Evolutionary conservation across 148 eudicot genomes (phyloP), one percentile per base, ranked within the genome.

Genomic region (Polygonum maritimum): DNA sequence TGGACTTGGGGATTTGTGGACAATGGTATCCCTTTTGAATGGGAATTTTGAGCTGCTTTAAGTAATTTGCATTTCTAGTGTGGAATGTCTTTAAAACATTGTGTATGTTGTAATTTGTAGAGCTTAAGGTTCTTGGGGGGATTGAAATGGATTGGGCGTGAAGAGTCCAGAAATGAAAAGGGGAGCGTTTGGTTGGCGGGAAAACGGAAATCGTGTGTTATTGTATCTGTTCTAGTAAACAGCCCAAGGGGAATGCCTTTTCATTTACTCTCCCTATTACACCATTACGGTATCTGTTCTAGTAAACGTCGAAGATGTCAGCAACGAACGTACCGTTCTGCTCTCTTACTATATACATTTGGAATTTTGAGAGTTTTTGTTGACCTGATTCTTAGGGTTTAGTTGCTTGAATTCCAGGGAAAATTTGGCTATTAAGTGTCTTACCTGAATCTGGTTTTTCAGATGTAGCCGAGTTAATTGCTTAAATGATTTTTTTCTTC

Each of bases 301-400:
- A 26, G 31, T 26, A 26, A 26, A 26, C 31, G 80, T 89, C n/a
- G 79, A 79, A 48, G 96, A 91, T 47, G 82, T 91, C 60, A 80
- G 71, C 75, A 91, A 82, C 71, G 54, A 82, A 85, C 93, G 96
- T 91, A 48, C 33, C 18, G 10, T 71, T 71, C 8, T 40, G 8
- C 44, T 22, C 26, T 48, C 47, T 49, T 5, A 60, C 19, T 63
- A 1, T 26, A 26, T 63, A 15, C 40, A 15, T 63, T 35, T 63
- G 40, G 40, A 35, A 63, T 2, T 58, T 10, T 58, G 31, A 26
- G 31, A 26, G 3, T 58, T 58, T 51, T 8, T 58, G 38, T 14
- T 60, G 38, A 60, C 26, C 36, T 60, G 15, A 13, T 22, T 60
- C 44, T 65, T 65, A 12, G 16, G 69, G 31, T 31, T 62, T 13